These are phyloP conservation scores for Trametes pubescens DNA, from an alignment of 1,284 basidiomycete genomes.

Conservation along the genomic window DNA sequence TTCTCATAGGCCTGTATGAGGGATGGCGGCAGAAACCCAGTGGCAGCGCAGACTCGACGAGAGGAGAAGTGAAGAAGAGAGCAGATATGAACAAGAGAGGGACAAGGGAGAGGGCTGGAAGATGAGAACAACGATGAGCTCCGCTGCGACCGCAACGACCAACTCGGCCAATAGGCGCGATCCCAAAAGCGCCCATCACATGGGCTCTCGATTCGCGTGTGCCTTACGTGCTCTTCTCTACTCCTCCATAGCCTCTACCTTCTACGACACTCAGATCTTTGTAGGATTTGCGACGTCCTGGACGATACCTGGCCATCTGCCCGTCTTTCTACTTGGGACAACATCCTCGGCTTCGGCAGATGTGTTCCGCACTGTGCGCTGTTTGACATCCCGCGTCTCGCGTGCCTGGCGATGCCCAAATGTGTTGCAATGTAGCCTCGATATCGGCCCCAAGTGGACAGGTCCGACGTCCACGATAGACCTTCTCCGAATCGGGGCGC, in stretches of 20 bases:
- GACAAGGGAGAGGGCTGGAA: conserved; percentile 11
- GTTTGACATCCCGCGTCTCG: background rate
- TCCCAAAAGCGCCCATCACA: conserved; percentile 8
- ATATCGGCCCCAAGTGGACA: background rate
- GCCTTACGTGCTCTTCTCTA: conserved; percentile 10
- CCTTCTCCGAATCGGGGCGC: background rate
- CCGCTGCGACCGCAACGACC: conserved; percentile 18
- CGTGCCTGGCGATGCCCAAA: conserved; percentile 2
- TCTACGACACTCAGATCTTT: background rate
- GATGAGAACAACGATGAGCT: conserved; percentile 23
- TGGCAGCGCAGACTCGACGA: conserved; percentile 6
- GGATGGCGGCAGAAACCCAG: conserved; percentile 16
- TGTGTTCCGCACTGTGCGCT: background rate
- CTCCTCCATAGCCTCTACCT: background rate
- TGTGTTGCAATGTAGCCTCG: conserved; percentile 1
- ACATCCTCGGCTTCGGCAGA: background rate
- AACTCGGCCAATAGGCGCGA: conserved; percentile 12
- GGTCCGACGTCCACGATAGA: background rate
- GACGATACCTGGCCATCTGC: background rate
- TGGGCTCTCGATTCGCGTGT: too few species aligned
- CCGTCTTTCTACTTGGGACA: background rate
- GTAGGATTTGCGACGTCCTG: background rate
- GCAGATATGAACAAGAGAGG: conserved; percentile 19
- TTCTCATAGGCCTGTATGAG: conserved; percentile 34
- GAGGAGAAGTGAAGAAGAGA: conserved; percentile 16